Percentiles rank a stretch among this genome's conserved stretches.
Conservation (phyloP, 805 yeast species). For the Kregervanrija delftensis region DNA sequence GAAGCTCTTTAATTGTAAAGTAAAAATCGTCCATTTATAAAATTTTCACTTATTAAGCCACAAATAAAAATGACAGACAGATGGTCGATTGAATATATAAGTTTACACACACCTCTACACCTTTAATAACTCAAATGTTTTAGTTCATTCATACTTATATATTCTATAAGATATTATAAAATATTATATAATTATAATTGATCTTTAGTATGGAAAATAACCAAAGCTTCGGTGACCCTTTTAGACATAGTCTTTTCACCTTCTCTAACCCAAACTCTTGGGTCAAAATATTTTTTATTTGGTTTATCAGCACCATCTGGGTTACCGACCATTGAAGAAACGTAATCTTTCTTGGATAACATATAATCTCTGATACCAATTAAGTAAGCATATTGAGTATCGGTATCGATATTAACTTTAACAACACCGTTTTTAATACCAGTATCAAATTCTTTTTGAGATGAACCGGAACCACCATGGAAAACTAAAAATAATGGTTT, state of each 20-base stretch:
- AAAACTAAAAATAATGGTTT: slow-evolving; percentile 91
- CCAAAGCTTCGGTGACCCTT: slow-evolving; percentile 80
- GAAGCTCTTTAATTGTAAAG: too few relatives aligned
- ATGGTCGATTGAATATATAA: too few relatives aligned
- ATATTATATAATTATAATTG: slow-evolving; percentile 31
- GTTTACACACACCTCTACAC: too few relatives aligned
- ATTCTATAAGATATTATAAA: too few relatives aligned
- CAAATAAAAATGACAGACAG: too few relatives aligned
- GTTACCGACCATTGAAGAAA: slow-evolving; percentile 88
- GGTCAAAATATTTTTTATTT: slow-evolving; percentile 99
- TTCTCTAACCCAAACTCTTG: slow-evolving; percentile 99
- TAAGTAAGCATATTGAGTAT: slow-evolving; percentile 97
- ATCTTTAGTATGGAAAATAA: slow-evolving; percentile 74
- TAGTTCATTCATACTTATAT: too few relatives aligned
- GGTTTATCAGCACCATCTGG: slow-evolving; percentile 99
- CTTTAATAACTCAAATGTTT: too few relatives aligned
- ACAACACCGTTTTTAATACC: slow-evolving; percentile 94
- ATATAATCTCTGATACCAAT: slow-evolving; percentile 96
- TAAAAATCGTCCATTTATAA: too few relatives aligned
- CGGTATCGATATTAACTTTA: slow-evolving; percentile 98
- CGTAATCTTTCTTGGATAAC: slow-evolving; percentile 92
- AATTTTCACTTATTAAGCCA: background rate
- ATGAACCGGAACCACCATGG: slow-evolving; percentile 99
- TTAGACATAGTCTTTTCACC: slow-evolving; percentile 97
- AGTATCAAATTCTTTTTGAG: slow-evolving; percentile 83